Evolutionary conservation across 2,329 filamentous ascomycete genomes (phyloP).

Genomic region (Cytospora mali): DNA sequence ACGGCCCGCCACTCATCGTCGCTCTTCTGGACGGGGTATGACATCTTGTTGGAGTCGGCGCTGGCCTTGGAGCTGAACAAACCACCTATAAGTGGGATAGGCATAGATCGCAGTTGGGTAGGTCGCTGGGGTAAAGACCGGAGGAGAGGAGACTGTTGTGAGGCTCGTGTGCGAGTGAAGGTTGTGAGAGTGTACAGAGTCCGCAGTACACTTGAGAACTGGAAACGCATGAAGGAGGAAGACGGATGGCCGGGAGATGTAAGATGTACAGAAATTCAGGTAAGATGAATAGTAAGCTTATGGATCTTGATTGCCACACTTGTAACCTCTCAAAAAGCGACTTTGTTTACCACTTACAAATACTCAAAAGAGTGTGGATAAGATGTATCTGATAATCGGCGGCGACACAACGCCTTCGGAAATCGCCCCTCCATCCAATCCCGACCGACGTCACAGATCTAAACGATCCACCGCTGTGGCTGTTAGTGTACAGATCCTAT

Average conservation of each 20-base stretch:
- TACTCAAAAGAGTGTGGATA: constrained; percentile 15
- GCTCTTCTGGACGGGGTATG: constrained; percentile 78
- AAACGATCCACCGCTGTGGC: not conserved
- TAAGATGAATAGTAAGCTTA: too few relatives aligned
- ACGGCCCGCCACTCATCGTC: constrained; percentile 89
- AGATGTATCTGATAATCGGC: constrained; percentile 17
- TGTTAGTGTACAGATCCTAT: too few relatives aligned
- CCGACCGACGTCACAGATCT: constrained; percentile 24
- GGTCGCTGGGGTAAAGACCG: constrained; percentile 32
- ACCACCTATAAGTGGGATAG: constrained; percentile 77
- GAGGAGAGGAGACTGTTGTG: constrained; percentile 28
- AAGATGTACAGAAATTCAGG: not conserved
- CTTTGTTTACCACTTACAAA: constrained; percentile 23
- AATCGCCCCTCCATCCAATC: constrained; percentile 20
- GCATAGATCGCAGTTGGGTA: constrained; percentile 61
- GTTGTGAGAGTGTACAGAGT: constrained; percentile 51
- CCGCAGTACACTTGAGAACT: constrained; percentile 49
- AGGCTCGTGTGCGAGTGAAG: constrained; percentile 42
- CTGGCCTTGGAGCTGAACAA: constrained; percentile 68
- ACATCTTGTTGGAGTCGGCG: constrained; percentile 60
- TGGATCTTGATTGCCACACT: not conserved
- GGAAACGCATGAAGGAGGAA: constrained; percentile 50
- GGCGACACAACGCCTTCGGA: not conserved
- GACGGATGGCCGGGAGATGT: not conserved
- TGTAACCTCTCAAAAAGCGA: constrained; percentile 17